Conservation (phyloP, 2,329 filamentous ascomycete genomes). For the Epichloe baconii region DNA sequence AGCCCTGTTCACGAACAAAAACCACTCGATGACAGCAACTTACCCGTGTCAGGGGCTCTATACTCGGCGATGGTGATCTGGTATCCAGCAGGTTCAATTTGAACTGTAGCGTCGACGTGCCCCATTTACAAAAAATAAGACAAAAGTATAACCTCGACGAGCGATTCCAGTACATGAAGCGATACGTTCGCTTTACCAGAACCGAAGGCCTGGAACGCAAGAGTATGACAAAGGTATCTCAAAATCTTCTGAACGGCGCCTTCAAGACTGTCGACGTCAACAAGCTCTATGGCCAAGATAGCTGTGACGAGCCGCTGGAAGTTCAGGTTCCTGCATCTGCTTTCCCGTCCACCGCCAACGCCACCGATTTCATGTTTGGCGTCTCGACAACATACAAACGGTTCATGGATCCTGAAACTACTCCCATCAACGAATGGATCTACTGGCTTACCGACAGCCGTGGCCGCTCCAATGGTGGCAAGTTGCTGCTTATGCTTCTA, state of each 20-base stretch:
- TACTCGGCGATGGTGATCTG: conserved; percentile 7
- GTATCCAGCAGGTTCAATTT: conserved; percentile 20
- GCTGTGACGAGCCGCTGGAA: conserved; percentile 35
- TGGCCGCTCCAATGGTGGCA: conserved; percentile 42
- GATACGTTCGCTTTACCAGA: conserved; percentile 39
- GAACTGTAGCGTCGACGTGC: conserved; percentile 37
- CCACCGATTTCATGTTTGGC: conserved; percentile 45
- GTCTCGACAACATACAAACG: conserved; percentile 45
- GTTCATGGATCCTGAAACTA: conserved; percentile 37
- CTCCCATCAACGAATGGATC: conserved; percentile 43
- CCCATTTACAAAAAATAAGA: conserved; percentile 31
- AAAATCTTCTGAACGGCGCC: conserved; percentile 33
- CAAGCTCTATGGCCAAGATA: conserved; percentile 26
- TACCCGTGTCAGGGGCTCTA: conserved; percentile 9
- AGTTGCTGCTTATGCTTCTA: conserved; percentile 40
- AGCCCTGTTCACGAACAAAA: conserved; percentile 16
- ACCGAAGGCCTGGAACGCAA: conserved; percentile 33
- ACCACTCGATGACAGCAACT: conserved; percentile 14
- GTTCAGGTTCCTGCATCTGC: conserved; percentile 38
- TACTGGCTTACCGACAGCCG: conserved; percentile 46
- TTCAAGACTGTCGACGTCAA: conserved; percentile 36
- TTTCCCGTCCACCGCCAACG: conserved; percentile 36
- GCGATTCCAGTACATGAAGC: conserved; percentile 41
- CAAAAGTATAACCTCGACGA: conserved; percentile 34
- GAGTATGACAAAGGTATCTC: conserved; percentile 35